Base-by-base conservation (phyloP, 306 rosid species). In the Aeschynomene evenia region DNA sequence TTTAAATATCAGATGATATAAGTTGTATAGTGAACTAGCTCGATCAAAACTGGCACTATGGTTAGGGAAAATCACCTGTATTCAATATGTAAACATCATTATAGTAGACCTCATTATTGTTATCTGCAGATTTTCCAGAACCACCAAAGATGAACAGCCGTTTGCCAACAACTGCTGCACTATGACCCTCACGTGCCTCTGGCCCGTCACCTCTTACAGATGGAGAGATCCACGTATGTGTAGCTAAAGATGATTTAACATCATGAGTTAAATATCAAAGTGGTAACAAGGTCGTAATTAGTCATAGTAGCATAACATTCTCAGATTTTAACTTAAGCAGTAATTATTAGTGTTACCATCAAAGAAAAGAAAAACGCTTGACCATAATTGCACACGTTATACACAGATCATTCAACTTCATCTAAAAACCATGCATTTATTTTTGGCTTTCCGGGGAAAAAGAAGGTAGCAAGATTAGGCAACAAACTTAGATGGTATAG, bases 121-220 rank as follows among this genome's bases (percentile, higher is more conserved):
- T 76, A 73, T 78, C 87, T n/a, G 75, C 60, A 40, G 95, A 85
- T 77, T 95, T 95, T 68, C 99, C 99, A 80, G 95, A 89, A 39
- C 99, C 99, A 23, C 99, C 99, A 91, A 95, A 95, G 39, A 95
- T 74, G 73, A 78, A 89, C 12, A 95, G 74, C 22, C 99, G 85
- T 80, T 77, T 86, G 58, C 97, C 99, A 79, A 95, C 89, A 33
- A 86, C 88, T 14, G 99, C 92, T 45, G 96, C 90, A 13, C 89
- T 83, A 77, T 95, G 99, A 83, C 99, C 99, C 79, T 95, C 99
- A 1, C 97, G 92, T 53, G 97, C 95, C 76, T 86, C 89, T 15
- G 99, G 99, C 39, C 96, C 96, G 21, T 91, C 93, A 8, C 99
- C 99, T 81, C 96, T 78, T 70, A 91, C 29, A 73, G 69, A 78